A percentile compares a stretch with the other conserved stretches of the same genome.
phyloP scores from a whole-genome alignment of 352 stramenopile species.

The Phytophthora nicotianae region DNA sequence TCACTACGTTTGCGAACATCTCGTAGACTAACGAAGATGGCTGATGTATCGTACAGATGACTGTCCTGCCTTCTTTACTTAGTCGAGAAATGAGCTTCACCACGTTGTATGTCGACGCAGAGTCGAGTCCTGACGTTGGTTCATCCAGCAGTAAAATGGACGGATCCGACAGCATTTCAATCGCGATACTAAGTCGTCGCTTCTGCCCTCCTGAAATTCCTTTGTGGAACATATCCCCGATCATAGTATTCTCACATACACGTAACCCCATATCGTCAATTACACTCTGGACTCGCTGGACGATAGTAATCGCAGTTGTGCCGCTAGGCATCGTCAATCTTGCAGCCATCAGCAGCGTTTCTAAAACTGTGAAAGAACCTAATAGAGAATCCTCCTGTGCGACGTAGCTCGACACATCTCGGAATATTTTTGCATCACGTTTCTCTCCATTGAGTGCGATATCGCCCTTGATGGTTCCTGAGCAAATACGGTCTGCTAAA shows the following conservation, averaged over 20 bases:
- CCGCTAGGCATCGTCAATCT: conserved; percentile 37
- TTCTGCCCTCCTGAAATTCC: conserved; percentile 88
- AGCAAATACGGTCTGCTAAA: conserved; percentile 49
- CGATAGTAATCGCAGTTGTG: conserved; percentile 10
- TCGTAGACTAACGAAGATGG: conserved; percentile 68
- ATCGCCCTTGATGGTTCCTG: conserved; percentile 40
- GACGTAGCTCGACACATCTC: conserved; percentile 60
- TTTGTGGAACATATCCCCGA: conserved; percentile 86
- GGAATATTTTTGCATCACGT: conserved; percentile 39
- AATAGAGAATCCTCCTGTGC: conserved; percentile 58
- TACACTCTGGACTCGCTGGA: conserved; percentile 55
- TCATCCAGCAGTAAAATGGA: conserved; percentile 95
- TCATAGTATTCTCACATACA: conserved; percentile 54
- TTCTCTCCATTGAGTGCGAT: conserved; percentile 53
- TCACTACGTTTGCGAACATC: conserved; percentile 63
- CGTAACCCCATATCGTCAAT: conserved; percentile 72
- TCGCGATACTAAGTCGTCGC: conserved; percentile 93
- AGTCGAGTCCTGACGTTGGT: conserved; percentile 92
- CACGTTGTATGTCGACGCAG: conserved; percentile 84
- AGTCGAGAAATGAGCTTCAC: conserved; percentile 70
- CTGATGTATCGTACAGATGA: conserved; percentile 87
- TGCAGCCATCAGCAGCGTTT: conserved; percentile 67
- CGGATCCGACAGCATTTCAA: conserved; percentile 94
- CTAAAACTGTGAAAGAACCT: conserved; percentile 65
- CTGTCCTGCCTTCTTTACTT: conserved; percentile 63